phyloP scores from a whole-genome alignment of 2,329 filamentous ascomycete species.

The Talaromyces sp. region DNA sequence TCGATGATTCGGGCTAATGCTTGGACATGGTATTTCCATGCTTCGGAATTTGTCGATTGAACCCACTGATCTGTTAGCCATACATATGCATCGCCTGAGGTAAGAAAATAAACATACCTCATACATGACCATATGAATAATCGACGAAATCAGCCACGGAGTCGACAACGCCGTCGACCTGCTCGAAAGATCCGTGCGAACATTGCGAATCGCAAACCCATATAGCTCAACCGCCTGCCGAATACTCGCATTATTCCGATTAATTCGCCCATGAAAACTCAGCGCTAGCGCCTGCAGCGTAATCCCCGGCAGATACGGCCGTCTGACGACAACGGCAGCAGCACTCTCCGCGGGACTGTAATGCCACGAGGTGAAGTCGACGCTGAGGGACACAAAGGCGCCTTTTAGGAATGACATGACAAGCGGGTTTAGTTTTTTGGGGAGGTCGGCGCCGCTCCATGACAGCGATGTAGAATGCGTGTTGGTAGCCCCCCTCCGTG shows the following conservation, averaged over 20 bases:
- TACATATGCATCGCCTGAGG: too few relatives aligned
- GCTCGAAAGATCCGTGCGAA: neutral
- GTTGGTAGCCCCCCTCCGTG: neutral
- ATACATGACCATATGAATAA: neutral
- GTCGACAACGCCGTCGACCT: neutral
- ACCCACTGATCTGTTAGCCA: neutral
- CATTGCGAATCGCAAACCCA: neutral
- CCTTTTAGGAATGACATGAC: neutral
- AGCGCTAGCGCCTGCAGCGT: neutral
- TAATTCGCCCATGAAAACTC: neutral
- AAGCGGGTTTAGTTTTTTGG: neutral
- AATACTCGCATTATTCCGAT: neutral
- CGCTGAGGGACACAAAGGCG: neutral
- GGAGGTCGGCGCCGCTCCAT: neutral
- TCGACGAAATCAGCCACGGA: neutral
- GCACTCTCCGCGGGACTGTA: neutral
- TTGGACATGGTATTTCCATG: neutral
- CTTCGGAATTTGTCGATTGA: neutral
- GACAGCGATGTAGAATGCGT: neutral
- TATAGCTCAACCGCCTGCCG: neutral
- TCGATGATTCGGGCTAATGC: neutral
- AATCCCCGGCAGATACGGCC: neutral
- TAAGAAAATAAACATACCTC: neutral
- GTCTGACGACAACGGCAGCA: neutral
- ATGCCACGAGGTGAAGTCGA: conserved; percentile 1